Conservation (phyloP, 225 moss, liverwort and hornwort genomes). For the Ulota crispa region DNA sequence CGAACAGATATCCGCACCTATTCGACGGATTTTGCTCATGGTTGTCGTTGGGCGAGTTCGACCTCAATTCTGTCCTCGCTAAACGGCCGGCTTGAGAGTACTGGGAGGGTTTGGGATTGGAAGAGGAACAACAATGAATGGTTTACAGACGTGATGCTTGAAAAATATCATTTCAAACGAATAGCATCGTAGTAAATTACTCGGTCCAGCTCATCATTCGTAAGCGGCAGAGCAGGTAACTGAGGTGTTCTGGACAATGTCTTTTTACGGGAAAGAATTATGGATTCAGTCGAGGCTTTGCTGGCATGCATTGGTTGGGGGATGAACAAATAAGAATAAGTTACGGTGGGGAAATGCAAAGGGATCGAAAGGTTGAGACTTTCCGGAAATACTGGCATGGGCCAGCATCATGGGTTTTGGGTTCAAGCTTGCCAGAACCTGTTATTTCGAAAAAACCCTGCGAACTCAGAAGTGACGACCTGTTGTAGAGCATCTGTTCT, state of each 20-base stretch:
- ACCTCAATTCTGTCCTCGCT: conserved; percentile 27
- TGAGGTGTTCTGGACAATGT: conserved; percentile 23
- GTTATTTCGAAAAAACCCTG: conserved; percentile 25
- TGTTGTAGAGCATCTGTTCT: conserved; percentile 24
- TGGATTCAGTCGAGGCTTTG: conserved; percentile 27
- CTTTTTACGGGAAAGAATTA: conserved; percentile 28
- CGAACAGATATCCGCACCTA: background rate
- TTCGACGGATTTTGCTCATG: conserved; percentile 16
- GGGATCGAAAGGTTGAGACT: conserved; percentile 23
- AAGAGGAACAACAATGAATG: conserved; percentile 24
- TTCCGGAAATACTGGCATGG: conserved; percentile 21
- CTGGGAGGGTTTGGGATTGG: conserved; percentile 26
- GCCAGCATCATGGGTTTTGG: conserved; percentile 33
- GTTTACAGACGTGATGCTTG: conserved; percentile 18
- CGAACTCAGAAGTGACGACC: conserved; percentile 21
- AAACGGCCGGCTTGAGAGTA: conserved; percentile 20
- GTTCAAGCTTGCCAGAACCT: conserved; percentile 37
- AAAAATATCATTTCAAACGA: conserved; percentile 6
- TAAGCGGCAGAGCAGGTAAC: background rate
- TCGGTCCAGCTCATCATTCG: conserved; percentile 23
- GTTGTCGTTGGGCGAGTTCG: conserved; percentile 20
- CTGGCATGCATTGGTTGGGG: conserved; percentile 44
- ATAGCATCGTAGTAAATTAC: conserved; percentile 8
- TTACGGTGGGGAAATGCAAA: conserved; percentile 36
- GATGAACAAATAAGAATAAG: conserved; percentile 26